phyloP scores from a whole-genome alignment of 495 filamentous ascomycete genomes.

The Penicillium salamii region DNA sequence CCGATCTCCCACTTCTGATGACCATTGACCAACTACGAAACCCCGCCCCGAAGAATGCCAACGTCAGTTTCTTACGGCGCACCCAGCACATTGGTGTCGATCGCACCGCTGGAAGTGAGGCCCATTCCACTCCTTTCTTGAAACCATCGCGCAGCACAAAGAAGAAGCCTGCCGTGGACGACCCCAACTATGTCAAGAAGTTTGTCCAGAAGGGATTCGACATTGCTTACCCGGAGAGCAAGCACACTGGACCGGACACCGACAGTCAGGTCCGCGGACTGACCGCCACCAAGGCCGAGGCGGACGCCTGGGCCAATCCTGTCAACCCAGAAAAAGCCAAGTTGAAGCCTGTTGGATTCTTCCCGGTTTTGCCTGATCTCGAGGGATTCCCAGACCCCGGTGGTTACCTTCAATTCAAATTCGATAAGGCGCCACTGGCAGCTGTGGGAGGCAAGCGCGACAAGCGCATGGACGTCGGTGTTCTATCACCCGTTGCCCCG shows the following conservation, averaged over 20 bases:
- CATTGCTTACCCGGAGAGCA: slow-evolving; percentile 67
- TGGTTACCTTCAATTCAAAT: slow-evolving; percentile 85
- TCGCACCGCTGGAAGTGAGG: slow-evolving; percentile 39
- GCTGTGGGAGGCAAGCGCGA: slow-evolving; percentile 62
- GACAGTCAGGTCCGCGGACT: slow-evolving; percentile 52
- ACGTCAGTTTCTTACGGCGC: slow-evolving; percentile 88
- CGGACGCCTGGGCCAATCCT: slow-evolving; percentile 68
- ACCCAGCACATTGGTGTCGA: slow-evolving; percentile 92
- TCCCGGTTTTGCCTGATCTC: slow-evolving; percentile 83
- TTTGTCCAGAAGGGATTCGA: slow-evolving; percentile 85
- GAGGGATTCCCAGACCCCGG: slow-evolving; percentile 83
- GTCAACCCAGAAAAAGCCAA: slow-evolving; percentile 81
- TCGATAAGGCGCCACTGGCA: slow-evolving; percentile 73
- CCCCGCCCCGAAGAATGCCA: slow-evolving; percentile 62
- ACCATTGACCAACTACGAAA: slow-evolving; percentile 79
- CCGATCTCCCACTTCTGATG: slow-evolving; percentile 76
- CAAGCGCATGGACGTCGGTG: slow-evolving; percentile 71
- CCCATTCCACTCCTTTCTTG: slow-evolving; percentile 19
- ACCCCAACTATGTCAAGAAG: slow-evolving; percentile 77
- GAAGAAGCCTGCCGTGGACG: slow-evolving; percentile 57
- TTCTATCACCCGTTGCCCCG: slow-evolving; percentile 66
- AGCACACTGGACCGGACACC: slow-evolving; percentile 53
- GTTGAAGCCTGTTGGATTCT: slow-evolving; percentile 73
- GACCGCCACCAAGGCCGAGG: slow-evolving; percentile 53
- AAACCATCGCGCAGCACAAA: slow-evolving; percentile 41